A percentile compares a stretch with the other conserved stretches of the same genome.
Evolutionary conservation across 306 rosid species (phyloP).

Genomic region (Cicer judaicum): DNA sequence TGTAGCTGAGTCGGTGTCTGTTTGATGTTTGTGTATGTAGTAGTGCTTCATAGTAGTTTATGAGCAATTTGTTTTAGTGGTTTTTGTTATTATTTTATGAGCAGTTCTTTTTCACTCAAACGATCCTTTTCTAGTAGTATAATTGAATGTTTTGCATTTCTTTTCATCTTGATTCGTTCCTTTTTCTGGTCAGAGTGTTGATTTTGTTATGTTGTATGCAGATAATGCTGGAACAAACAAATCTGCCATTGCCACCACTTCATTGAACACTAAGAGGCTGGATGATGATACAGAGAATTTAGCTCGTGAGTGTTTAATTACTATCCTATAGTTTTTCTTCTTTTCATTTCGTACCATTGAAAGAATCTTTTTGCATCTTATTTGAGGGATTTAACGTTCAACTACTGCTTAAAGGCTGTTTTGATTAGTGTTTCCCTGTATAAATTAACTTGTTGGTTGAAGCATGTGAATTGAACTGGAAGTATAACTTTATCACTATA

Average conservation of each 20-base stretch:
- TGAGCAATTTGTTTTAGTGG: background rate
- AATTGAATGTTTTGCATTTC: conserved; percentile 4
- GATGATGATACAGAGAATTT: conserved; percentile 89
- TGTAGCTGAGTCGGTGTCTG: too few species aligned
- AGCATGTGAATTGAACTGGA: conserved; percentile 3
- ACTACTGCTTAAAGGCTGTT: background rate
- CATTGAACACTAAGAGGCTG: conserved; percentile 84
- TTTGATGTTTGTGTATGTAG: too few species aligned
- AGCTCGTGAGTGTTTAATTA: conserved; percentile 61
- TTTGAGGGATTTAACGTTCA: background rate
- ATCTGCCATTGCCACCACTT: conserved; percentile 83
- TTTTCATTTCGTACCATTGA: background rate
- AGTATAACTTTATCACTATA: background rate
- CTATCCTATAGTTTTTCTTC: background rate
- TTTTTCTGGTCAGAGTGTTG: conserved; percentile 14
- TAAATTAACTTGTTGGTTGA: background rate
- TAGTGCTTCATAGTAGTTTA: background rate
- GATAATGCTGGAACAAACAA: conserved; percentile 75
- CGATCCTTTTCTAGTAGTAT: background rate
- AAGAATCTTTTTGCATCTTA: background rate
- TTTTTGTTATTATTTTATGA: background rate
- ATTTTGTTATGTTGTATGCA: conserved; percentile 37
- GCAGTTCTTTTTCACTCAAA: background rate
- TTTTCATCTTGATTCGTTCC: background rate
- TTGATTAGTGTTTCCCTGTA: background rate